Percentiles rank a stretch among this genome's conserved stretches.
Evolutionary conservation across 1,284 basidiomycete genomes (phyloP).

Genomic region (Fomitiporia mediterranea): DNA sequence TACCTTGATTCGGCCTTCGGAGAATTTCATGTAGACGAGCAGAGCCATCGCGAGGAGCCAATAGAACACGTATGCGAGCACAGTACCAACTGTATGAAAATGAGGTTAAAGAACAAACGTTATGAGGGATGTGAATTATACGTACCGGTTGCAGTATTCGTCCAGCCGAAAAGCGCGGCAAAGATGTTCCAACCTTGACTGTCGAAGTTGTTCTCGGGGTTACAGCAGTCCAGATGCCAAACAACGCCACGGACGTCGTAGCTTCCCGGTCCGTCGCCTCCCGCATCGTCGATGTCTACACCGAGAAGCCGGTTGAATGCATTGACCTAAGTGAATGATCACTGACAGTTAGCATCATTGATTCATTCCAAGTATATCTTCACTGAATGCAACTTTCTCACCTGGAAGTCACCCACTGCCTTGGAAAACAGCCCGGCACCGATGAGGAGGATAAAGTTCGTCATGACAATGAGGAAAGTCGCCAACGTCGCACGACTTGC

Average conservation of each 20-base stretch:
- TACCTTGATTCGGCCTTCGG: conserved; percentile 39
- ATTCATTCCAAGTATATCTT: too few species aligned
- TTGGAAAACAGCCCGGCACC: conserved; percentile 85
- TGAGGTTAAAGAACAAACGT: not conserved
- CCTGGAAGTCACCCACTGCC: conserved; percentile 66
- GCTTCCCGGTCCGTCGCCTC: conserved; percentile 77
- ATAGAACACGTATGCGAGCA: conserved; percentile 75
- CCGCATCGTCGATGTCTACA: conserved; percentile 68
- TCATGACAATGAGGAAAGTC: conserved; percentile 84
- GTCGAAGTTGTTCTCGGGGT: conserved; percentile 55
- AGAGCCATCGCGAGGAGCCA: conserved; percentile 67
- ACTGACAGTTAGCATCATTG: too few species aligned
- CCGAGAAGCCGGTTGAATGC: conserved; percentile 70
- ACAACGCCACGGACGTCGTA: conserved; percentile 78
- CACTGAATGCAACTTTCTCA: too few species aligned
- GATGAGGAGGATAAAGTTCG: conserved; percentile 85
- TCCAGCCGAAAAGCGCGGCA: conserved; percentile 71
- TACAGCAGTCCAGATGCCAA: conserved; percentile 86
- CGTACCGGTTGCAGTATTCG: conserved; percentile 58
- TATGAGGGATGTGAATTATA: conserved; percentile 22
- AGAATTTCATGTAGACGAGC: conserved; percentile 68
- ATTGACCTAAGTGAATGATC: too few species aligned
- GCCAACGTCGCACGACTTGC: conserved; percentile 68
- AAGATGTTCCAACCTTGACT: conserved; percentile 72
- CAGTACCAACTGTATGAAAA: conserved; percentile 51